These are phyloP conservation scores for Irineochytrium annulatum DNA, from an alignment of 192 early-diverging fungal genomes.

Conservation along the genomic window DNA sequence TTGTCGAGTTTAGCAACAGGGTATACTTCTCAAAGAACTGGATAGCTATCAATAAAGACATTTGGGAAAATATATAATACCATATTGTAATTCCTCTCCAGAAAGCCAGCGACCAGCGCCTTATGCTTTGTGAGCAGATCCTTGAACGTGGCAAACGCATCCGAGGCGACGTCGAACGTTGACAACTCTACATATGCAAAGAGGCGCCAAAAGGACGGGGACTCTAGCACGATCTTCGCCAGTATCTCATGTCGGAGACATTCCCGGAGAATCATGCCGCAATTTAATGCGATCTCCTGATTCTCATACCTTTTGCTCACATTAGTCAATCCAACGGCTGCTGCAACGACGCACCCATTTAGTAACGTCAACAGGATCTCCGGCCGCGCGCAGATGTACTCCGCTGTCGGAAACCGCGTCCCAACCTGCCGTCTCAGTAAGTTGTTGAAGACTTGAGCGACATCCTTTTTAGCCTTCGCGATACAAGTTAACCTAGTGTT, in stretches of 20 bases:
- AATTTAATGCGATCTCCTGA: conserved; percentile 93
- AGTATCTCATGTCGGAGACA: conserved; percentile 92
- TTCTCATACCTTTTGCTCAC: conserved; percentile 67
- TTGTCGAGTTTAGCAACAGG: conserved; percentile 75
- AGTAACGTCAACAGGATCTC: conserved; percentile 80
- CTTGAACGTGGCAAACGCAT: conserved; percentile 98
- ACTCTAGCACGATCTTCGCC: conserved; percentile 78
- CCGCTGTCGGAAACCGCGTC: conserved; percentile 90
- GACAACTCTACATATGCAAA: conserved; percentile 94
- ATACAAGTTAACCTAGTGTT: background rate
- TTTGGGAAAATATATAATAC: conserved; percentile 45
- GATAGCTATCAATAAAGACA: conserved; percentile 6
- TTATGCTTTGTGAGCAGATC: conserved; percentile 96
- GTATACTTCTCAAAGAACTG: conserved; percentile 88
- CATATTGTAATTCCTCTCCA: conserved; percentile 84
- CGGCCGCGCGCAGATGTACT: conserved; percentile 83
- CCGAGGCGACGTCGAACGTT: conserved; percentile 97
- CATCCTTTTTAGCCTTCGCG: conserved; percentile 87
- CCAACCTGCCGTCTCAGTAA: conserved; percentile 92
- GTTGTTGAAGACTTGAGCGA: conserved; percentile 96
- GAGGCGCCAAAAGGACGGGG: conserved; percentile 87
- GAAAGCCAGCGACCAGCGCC: conserved; percentile 80
- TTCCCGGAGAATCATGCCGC: conserved; percentile 96
- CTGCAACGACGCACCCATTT: conserved; percentile 53
- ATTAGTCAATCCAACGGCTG: background rate